Percentiles rank a stretch among this genome's conserved stretches.
Evolutionary conservation across 2,329 filamentous ascomycete species (phyloP).

Genomic region (Leptographium galeiforme): DNA sequence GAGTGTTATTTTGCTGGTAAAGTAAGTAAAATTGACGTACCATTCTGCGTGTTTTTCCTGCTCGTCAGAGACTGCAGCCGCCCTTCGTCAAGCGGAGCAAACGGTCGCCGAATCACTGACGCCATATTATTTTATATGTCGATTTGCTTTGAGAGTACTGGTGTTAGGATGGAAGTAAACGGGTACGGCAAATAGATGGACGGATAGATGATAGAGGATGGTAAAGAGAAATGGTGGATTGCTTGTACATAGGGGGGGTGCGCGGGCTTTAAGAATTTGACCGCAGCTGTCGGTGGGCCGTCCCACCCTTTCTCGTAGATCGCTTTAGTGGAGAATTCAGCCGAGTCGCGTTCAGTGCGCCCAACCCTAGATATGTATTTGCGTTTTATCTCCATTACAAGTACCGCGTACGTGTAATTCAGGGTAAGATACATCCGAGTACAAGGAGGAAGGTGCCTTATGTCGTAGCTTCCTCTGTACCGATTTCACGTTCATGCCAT

Average conservation of each 20-base stretch:
- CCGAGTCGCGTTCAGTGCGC: neutral
- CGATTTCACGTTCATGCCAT: too few species aligned
- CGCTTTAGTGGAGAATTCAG: neutral
- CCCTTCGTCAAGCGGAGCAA: slow-evolving; percentile 56
- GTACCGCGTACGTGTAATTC: too few species aligned
- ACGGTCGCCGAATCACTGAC: slow-evolving; percentile 53
- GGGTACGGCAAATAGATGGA: neutral
- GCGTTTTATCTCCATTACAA: neutral
- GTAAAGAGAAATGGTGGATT: neutral
- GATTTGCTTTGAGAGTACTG: neutral
- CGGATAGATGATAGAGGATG: neutral
- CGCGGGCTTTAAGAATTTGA: neutral
- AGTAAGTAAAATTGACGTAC: slow-evolving; percentile 30
- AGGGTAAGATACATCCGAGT: too few species aligned
- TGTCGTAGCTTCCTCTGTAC: too few species aligned
- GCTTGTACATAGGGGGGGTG: neutral
- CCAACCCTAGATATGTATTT: neutral
- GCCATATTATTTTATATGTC: slow-evolving; percentile 29
- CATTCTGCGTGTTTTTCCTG: slow-evolving; percentile 66
- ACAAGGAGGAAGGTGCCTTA: too few species aligned
- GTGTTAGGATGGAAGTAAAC: neutral
- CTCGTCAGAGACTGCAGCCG: slow-evolving; percentile 60
- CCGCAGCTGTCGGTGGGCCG: neutral
- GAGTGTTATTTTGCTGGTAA: too few species aligned
- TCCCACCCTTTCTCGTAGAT: neutral